These are phyloP conservation scores for Lactarius vividus DNA, from an alignment of 768 basidiomycete species.

Conservation along the genomic window DNA sequence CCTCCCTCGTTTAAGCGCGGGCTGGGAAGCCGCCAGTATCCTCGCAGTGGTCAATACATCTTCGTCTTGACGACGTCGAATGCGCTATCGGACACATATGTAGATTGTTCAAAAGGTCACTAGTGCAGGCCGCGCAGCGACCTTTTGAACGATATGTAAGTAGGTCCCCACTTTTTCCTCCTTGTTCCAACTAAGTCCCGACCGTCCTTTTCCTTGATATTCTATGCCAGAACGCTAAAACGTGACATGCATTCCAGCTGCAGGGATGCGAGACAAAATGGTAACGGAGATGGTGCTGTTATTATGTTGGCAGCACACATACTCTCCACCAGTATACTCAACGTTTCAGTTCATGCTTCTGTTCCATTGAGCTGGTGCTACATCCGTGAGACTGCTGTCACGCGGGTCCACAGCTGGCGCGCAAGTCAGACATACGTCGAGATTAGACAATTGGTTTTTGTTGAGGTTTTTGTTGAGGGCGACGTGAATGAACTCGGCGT, in stretches of 20 bases:
- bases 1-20: constrained; percentile 34
- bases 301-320: background rate
- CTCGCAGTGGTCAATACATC: too few relatives aligned
- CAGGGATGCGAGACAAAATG: background rate
- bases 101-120: too few relatives aligned
- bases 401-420: background rate
- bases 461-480: background rate
- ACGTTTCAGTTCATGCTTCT: background rate
- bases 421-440: background rate
- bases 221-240: background rate
- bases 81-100: too few relatives aligned
- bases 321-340: background rate
- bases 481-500: background rate
- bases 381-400: background rate
- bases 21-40: too few relatives aligned
- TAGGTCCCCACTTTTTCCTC: too few relatives aligned
- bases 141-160: too few relatives aligned
- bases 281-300: background rate
- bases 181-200: too few relatives aligned
- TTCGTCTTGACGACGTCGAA: background rate
- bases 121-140: too few relatives aligned
- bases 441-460: background rate
- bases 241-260: background rate
- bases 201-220: background rate
- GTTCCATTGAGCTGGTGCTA: background rate